A percentile compares a stretch with the other conserved stretches of the same genome.
phyloP scores from a whole-genome alignment of 2,329 filamentous ascomycete species.

The Hysterium pulicare region DNA sequence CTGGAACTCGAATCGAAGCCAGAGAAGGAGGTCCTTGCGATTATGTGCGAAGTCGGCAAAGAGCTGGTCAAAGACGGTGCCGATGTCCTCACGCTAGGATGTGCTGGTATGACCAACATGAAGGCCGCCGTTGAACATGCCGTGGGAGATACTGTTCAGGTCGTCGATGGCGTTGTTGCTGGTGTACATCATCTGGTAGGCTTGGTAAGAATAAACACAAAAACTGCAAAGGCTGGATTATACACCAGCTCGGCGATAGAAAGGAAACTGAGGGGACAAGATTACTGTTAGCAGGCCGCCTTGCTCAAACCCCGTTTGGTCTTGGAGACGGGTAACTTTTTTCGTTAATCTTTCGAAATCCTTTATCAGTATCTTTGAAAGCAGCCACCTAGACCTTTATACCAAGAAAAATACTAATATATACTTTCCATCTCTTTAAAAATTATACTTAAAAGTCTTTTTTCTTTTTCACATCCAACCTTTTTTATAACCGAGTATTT shows the following conservation, averaged over 20 bases:
- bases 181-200: conserved; percentile 47
- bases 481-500: too few species aligned
- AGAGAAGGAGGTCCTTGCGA: conserved; percentile 36
- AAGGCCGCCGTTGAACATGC: conserved; percentile 46
- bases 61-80: conserved; percentile 41
- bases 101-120: conserved; percentile 50
- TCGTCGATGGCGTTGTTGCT: conserved; percentile 51
- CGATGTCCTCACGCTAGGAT: conserved; percentile 45
- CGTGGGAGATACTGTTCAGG: conserved; percentile 46
- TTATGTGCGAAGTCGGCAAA: conserved; percentile 39
- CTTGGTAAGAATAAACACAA: conserved; percentile 44
- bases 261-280: conserved; percentile 39
- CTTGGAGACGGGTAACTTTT: too few species aligned
- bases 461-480: too few species aligned
- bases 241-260: conserved; percentile 40
- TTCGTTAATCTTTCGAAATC: too few species aligned
- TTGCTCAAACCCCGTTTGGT: too few species aligned
- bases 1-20: conserved; percentile 44
- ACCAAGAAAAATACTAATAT: too few species aligned
- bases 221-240: conserved; percentile 45
- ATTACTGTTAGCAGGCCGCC: too few species aligned
- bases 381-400: too few species aligned
- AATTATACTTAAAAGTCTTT: too few species aligned
- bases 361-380: too few species aligned
- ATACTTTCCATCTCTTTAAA: too few species aligned